Evolutionary conservation across 176 grass and related monocot genomes (phyloP).

Genomic region (Dendrocalamus sinicus): DNA sequence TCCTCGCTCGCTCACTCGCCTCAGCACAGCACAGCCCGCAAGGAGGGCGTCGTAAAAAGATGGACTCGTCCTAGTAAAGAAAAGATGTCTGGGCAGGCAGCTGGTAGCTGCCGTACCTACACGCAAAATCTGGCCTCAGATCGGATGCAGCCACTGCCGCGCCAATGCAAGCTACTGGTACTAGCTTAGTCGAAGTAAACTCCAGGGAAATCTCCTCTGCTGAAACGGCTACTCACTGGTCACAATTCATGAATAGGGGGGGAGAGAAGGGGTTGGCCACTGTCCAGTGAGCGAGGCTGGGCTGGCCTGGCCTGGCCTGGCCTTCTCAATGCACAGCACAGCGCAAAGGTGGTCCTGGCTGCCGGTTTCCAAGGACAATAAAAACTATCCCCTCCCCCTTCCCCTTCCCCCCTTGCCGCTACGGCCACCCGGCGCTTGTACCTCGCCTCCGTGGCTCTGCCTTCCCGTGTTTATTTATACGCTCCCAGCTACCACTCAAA

Average conservation of each 20-base stretch:
- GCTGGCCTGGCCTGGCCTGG: no score
- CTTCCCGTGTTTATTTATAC: constrained; percentile 47
- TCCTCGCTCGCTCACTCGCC: not conserved
- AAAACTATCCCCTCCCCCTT: not conserved
- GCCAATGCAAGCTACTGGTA: not conserved
- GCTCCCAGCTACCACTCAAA: constrained; percentile 25
- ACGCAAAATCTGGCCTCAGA: constrained; percentile 38
- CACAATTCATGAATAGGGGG: not conserved
- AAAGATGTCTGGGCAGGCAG: not conserved
- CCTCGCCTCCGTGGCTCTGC: not conserved
- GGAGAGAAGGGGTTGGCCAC: constrained; percentile 7
- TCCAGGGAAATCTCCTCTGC: constrained; percentile 4
- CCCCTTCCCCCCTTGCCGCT: not conserved
- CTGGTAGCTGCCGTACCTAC: not conserved
- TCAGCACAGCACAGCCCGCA: not conserved
- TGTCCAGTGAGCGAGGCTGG: not conserved
- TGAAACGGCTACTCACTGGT: not conserved
- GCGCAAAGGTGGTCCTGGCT: constrained; percentile 39
- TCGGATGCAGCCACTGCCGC: not conserved
- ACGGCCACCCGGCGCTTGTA: constrained; percentile 38
- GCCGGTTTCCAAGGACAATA: constrained; percentile 45
- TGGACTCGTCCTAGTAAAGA: not conserved
- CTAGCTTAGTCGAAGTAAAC: not conserved
- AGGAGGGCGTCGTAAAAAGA: constrained; percentile 11
- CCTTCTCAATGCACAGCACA: not conserved